Base-by-base conservation (phyloP, 2,329 filamentous ascomycete genomes). In the Diaporthe citri region DNA sequence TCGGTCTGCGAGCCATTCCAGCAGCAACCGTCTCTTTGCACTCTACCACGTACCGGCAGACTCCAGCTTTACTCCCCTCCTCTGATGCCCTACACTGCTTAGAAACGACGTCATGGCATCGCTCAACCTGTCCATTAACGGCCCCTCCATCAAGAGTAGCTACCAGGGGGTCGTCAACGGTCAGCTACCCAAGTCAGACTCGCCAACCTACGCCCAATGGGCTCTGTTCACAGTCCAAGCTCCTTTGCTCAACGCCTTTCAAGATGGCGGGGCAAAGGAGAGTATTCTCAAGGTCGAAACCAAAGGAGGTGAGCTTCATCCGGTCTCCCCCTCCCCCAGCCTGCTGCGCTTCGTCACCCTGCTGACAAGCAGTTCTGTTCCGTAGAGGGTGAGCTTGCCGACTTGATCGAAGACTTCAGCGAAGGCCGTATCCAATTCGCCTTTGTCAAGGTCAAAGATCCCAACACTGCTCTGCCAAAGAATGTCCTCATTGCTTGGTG, bases 401-500 rank as follows among this genome's bases (percentile, higher is more conserved):
- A 98, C 78, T 88, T 99, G 75, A 91, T 97, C 79, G 97, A 99
- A 79, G 97, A 99, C 78, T 98, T 99, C 85, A 98, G 93, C 79
- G 97, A 99, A 84, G 97, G 97, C 72, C 93, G 95, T 80, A 94
- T 99, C 79, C 97, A 99, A 85, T 99, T 98, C 85, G 97, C 95
- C 39, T 98, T 97, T 81, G 93, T 97, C 80, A 98, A 97, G 86
- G 93, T 99, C 86, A 98, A 96, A 84, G 97, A 99, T 82, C 94
- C 95, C 73, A 99, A 99, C 84, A 95, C 94, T 3, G 87, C 87
- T 31, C 90, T 99, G 22, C 95, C 96, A 67, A 99, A 99, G 88
- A 94, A 93, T 83, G 95, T 97, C 75, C 89, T 99, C 78, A 95
- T 99, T 82, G 96, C 94, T 78, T 99, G 97, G 94, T 99, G 97